Evolutionary conservation across 2,329 filamentous ascomycete genomes (phyloP).

Genomic region (Penicillium thymicola): DNA sequence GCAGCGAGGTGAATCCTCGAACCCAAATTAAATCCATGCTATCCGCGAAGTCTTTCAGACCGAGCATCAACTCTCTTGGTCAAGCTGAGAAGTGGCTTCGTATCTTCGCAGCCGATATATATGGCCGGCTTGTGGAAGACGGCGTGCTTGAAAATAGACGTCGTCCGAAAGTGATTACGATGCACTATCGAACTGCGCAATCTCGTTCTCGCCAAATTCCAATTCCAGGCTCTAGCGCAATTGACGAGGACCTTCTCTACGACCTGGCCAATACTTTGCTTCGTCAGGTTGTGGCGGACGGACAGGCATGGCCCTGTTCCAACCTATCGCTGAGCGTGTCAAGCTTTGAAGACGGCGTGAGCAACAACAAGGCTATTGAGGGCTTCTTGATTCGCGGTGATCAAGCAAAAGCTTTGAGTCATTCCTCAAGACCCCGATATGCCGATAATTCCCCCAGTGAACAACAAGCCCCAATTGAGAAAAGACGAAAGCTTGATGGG

Average conservation of each 20-base stretch:
- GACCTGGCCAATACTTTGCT: constrained; percentile 73
- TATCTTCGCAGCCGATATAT: constrained; percentile 91
- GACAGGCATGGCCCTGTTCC: constrained; percentile 82
- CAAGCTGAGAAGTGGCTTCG: constrained; percentile 81
- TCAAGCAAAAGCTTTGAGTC: constrained; percentile 50
- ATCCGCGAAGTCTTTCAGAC: constrained; percentile 91
- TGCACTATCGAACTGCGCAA: constrained; percentile 75
- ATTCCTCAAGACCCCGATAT: constrained; percentile 18
- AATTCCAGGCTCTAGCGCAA: constrained; percentile 70
- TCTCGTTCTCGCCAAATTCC: constrained; percentile 70
- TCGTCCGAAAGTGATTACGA: constrained; percentile 76
- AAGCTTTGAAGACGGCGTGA: constrained; percentile 87
- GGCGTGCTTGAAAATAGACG: constrained; percentile 83
- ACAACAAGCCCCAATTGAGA: constrained; percentile 30
- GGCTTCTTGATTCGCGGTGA: constrained; percentile 72
- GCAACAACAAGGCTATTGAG: constrained; percentile 80
- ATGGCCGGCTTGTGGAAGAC: constrained; percentile 83
- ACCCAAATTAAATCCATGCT: constrained; percentile 98
- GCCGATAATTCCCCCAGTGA: constrained; percentile 8
- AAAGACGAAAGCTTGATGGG: constrained; percentile 49
- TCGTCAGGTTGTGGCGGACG: constrained; percentile 72
- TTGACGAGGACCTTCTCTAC: constrained; percentile 71
- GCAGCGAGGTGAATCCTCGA: constrained; percentile 81
- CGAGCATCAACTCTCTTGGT: constrained; percentile 72
- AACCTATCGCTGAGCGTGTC: constrained; percentile 84